Conservation (phyloP, 106 monocot species). For the Dioscorea dumetorum region DNA sequence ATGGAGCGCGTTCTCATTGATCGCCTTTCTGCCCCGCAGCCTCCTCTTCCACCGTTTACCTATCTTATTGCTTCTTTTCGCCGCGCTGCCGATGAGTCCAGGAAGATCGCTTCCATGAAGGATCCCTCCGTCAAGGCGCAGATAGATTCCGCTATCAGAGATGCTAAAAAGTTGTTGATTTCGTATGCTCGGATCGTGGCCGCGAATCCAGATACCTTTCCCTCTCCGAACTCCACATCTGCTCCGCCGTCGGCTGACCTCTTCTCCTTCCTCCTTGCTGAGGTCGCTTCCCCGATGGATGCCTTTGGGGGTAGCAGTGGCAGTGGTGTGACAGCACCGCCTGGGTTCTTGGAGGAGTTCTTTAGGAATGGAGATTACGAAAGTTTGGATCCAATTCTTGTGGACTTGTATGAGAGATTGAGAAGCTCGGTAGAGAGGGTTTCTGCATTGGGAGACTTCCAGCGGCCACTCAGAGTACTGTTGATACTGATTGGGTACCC, state of each 20-base stretch:
- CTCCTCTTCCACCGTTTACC: conserved; percentile 31
- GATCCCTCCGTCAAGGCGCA: conserved; percentile 48
- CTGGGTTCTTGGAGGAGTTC: conserved; percentile 80
- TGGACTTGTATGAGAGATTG: conserved; percentile 52
- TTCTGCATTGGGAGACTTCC: conserved; percentile 81
- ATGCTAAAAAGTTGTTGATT: conserved; percentile 36
- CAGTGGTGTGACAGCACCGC: conserved; percentile 33
- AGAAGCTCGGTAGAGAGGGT: conserved; percentile 56
- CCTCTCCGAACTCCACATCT: background rate
- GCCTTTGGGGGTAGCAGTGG: conserved; percentile 31
- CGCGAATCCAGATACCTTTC: conserved; percentile 75
- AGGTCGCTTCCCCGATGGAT: conserved; percentile 51
- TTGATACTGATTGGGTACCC: conserved; percentile 49
- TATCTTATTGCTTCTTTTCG: conserved; percentile 63
- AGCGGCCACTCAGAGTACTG: conserved; percentile 81
- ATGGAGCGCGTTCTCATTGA: conserved; percentile 85
- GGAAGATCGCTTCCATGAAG: conserved; percentile 61
- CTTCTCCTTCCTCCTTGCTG: conserved; percentile 47
- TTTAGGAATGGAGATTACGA: conserved; percentile 65
- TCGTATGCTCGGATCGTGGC: conserved; percentile 71
- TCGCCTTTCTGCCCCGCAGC: conserved; percentile 56
- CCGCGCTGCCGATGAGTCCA: conserved; percentile 56
- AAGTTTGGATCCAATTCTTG: conserved; percentile 53
- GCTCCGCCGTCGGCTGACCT: conserved; percentile 20
- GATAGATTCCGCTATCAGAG: conserved; percentile 45